Evolutionary conservation across 1,284 basidiomycete species (phyloP), one percentile per base, ranked within the genome.

Genomic region (Peniophora sp.): DNA sequence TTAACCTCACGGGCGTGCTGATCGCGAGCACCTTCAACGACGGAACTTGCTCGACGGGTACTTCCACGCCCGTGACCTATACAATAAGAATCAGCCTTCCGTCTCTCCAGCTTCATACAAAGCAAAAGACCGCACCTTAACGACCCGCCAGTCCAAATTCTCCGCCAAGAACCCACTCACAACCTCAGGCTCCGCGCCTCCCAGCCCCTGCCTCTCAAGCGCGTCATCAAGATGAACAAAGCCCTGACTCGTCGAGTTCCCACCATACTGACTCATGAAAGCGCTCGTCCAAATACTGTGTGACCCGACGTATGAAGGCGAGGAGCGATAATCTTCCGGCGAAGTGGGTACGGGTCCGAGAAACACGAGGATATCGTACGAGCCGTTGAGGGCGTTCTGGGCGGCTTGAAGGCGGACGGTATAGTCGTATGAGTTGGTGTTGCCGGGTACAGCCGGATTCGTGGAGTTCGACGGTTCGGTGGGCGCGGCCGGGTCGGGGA

Each of bases 171-270:
- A 71, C 24, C 70, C 70, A 24, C 59, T 58, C n/a, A 77, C 65
- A 11, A 61, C 64, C 14, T 56, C 58, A 0, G 69, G 67, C 1
- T 69, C 62, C 36, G 69, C 61, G 8, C 69, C 65, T 3, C 50
- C 44, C 41, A 69, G 46, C 0, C 63, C 63, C 0, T 63, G 63
- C 16, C 60, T 53, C 19, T 58, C 57, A 43, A 74, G 64, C 9
- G 59, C 65, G 2, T 67, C 58, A 48, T 71, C 71, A 35, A 77
- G 62, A 55, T 73, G 69, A n/a, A 79, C 69, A 64, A 83, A 81
- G 8, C 80, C 79, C 62, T 82, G 74, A n/a, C 56, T 51, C 49
- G 60, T 63, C 50, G 70, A 72, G 57, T 17, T 56, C 52, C 48
- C 60, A 34, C 69, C 64, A 1, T 53, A 56, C 48, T 68, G 61